These are phyloP conservation scores for Saccharomycopsis fibuligera DNA, from an alignment of 805 yeast species.

Conservation along the genomic window DNA sequence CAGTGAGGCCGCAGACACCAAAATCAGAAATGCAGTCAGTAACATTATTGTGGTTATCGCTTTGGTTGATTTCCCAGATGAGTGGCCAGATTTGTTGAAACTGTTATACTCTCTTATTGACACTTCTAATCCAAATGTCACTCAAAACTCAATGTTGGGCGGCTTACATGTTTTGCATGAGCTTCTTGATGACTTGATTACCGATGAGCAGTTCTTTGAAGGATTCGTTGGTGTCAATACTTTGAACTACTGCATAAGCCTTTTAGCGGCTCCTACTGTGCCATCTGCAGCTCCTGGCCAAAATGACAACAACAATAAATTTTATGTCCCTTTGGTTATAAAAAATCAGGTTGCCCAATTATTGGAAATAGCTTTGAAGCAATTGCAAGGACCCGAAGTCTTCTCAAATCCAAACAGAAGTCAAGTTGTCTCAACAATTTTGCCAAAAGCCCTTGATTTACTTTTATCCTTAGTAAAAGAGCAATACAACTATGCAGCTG, in stretches of 20 bases:
- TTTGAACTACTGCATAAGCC: slow-evolving; percentile 40
- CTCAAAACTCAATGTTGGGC: slow-evolving; percentile 36
- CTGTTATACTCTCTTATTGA: slow-evolving; percentile 39
- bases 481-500: slow-evolving; percentile 16
- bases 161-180: slow-evolving; percentile 62
- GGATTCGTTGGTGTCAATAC: slow-evolving; percentile 58
- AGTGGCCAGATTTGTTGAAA: slow-evolving; percentile 74
- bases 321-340: slow-evolving; percentile 28
- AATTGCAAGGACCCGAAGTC: slow-evolving; percentile 47
- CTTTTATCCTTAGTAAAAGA: slow-evolving; percentile 7
- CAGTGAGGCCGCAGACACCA: slow-evolving; percentile 43
- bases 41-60: slow-evolving; percentile 80
- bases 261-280: slow-evolving; percentile 24
- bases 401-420: slow-evolving; percentile 33
- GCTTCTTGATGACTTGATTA: slow-evolving; percentile 75
- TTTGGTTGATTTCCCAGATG: slow-evolving; percentile 88
- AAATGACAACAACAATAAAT: slow-evolving; percentile 24
- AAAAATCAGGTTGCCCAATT: slow-evolving; percentile 45
- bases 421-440: background rate
- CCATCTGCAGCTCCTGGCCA: slow-evolving; percentile 23
- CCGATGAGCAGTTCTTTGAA: slow-evolving; percentile 82
- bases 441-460: slow-evolving; percentile 8
- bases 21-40: slow-evolving; percentile 59
- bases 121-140: slow-evolving; percentile 25
- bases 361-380: slow-evolving; percentile 46